These are phyloP conservation scores for Penicillium canescens DNA, from an alignment of 495 filamentous ascomycete species.

Conservation along the genomic window DNA sequence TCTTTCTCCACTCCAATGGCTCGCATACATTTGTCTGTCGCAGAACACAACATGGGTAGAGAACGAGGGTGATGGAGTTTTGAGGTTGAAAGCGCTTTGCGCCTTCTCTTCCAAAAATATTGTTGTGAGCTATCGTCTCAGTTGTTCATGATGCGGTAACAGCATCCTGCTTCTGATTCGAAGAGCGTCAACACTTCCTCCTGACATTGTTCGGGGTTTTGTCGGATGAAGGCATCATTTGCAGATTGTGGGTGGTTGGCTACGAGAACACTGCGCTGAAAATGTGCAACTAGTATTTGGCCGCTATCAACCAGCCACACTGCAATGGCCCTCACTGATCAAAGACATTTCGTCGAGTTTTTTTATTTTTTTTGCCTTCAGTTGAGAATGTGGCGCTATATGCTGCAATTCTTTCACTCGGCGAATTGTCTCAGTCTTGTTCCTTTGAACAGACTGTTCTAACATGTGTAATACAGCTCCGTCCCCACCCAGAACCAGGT, in stretches of 20 bases:
- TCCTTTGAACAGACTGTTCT: constrained; percentile 71
- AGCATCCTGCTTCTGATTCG: constrained; percentile 19
- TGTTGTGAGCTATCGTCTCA: constrained; percentile 57
- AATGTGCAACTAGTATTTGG: constrained; percentile 32
- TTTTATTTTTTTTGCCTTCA: constrained; percentile 54
- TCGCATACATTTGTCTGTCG: constrained; percentile 28
- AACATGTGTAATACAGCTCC: constrained; percentile 62
- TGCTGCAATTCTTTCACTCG: constrained; percentile 87
- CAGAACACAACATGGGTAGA: constrained; percentile 43
- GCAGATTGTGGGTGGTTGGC: constrained; percentile 12
- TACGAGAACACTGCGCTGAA: constrained; percentile 32
- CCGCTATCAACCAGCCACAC: neutral
- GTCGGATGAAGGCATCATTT: constrained; percentile 63
- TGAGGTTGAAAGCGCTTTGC: constrained; percentile 65
- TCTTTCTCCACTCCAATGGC: constrained; percentile 44
- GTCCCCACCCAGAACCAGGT: constrained; percentile 89
- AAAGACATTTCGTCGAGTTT: constrained; percentile 82
- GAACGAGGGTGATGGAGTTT: constrained; percentile 66
- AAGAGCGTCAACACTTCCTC: constrained; percentile 53
- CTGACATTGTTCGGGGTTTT: constrained; percentile 75
- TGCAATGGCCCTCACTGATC: constrained; percentile 63
- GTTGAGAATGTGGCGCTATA: constrained; percentile 85
- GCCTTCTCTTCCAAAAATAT: constrained; percentile 83
- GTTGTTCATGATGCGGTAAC: constrained; percentile 20
- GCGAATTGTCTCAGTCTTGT: constrained; percentile 68